A percentile compares a stretch with the other conserved stretches of the same genome.
Evolutionary conservation across 2,329 filamentous ascomycete species (phyloP).

Genomic region (Colletotrichum spinosum): DNA sequence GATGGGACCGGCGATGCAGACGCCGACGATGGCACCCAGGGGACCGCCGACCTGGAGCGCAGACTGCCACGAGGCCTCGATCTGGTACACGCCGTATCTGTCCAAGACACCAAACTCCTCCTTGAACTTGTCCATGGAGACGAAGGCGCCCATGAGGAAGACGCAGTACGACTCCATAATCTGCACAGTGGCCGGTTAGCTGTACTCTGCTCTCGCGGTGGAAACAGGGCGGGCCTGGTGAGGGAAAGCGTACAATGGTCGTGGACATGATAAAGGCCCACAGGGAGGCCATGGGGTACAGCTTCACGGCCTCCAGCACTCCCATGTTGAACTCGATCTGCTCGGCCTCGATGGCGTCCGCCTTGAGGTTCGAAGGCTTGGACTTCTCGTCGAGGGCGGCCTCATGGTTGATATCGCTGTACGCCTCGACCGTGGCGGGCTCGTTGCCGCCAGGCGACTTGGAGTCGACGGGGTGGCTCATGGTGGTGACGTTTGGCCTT

Average conservation of each 20-base stretch:
- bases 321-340: conserved; percentile 50
- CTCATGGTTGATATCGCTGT: conserved; percentile 20
- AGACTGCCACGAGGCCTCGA: conserved; percentile 67
- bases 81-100: conserved; percentile 46
- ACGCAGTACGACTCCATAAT: conserved; percentile 75
- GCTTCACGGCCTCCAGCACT: conserved; percentile 47
- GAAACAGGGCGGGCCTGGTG: background rate
- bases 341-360: conserved; percentile 68
- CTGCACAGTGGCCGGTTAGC: conserved; percentile 49
- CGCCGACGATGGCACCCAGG: conserved; percentile 69
- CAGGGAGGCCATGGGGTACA: conserved; percentile 50
- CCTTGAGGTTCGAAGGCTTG: conserved; percentile 56
- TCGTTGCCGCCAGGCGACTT: conserved; percentile 29
- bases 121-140: conserved; percentile 62
- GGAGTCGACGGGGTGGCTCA: conserved; percentile 24
- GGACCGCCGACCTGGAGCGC: conserved; percentile 67
- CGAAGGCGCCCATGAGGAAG: conserved; percentile 70
- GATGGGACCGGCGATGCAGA: conserved; percentile 69
- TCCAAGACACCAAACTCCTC: conserved; percentile 57
- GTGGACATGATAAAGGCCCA: conserved; percentile 55
- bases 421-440: conserved; percentile 27
- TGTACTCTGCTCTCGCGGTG: conserved; percentile 1
- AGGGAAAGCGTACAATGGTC: conserved; percentile 52
- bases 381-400: conserved; percentile 50
- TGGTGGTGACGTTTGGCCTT: conserved; percentile 4